phyloP scores from a whole-genome alignment of 306 rosid genomes.

The Cucumis melo region DNA sequence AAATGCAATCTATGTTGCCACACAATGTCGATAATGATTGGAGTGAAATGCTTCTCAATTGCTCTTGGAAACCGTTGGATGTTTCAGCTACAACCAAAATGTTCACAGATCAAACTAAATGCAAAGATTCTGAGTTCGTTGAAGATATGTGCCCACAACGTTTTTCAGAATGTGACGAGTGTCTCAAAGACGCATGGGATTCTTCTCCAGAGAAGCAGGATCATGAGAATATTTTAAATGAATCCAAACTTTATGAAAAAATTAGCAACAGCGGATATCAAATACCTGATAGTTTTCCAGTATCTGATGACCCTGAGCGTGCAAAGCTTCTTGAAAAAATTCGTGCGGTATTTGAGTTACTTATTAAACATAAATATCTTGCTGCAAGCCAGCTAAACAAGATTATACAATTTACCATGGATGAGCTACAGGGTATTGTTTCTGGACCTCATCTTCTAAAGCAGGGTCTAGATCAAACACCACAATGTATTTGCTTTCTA shows the following conservation, averaged over 20 bases:
- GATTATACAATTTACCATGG: conserved; percentile 69
- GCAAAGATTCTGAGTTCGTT: conserved; percentile 21
- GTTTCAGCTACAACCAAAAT: conserved; percentile 55
- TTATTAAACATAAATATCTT: conserved; percentile 64
- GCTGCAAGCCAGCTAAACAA: conserved; percentile 71
- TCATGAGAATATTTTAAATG: conserved; percentile 19
- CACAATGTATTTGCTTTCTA: conserved; percentile 78
- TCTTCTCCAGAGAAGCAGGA: conserved; percentile 35
- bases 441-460: conserved; percentile 67
- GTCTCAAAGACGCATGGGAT: conserved; percentile 41
- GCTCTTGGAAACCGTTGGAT: conserved; percentile 84
- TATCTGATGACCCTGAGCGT: conserved; percentile 70
- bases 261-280: conserved; percentile 26
- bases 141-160: conserved; percentile 32
- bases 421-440: conserved; percentile 61
- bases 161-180: conserved; percentile 26
- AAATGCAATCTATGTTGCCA: conserved; percentile 69
- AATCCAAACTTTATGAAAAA: conserved; percentile 21
- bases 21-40: conserved; percentile 61
- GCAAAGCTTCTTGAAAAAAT: conserved; percentile 73
- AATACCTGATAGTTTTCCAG: conserved; percentile 51
- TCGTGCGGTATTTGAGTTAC: conserved; percentile 52
- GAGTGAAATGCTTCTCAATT: conserved; percentile 66
- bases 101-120: conserved; percentile 38
- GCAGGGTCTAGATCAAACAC: conserved; percentile 63